Conservation (phyloP, 495 filamentous ascomycete genomes). For the Cercophora newfieldiana region DNA sequence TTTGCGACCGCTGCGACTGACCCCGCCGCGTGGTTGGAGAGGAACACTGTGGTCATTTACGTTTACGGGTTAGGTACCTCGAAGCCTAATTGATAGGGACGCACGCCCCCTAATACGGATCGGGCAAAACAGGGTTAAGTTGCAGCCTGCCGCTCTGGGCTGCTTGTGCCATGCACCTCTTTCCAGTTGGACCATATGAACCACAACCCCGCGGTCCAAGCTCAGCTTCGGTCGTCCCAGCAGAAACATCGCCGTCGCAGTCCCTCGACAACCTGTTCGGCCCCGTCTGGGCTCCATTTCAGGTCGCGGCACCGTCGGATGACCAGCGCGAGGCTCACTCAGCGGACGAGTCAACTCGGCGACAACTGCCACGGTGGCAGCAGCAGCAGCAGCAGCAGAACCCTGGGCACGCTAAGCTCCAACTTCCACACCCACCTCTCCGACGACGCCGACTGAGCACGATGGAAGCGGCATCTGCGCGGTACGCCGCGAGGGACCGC, state of each 20-base stretch:
- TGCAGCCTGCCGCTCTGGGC: background rate
- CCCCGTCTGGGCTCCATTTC: slow-evolving; percentile 10
- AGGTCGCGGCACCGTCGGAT: background rate
- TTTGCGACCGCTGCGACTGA: too few relatives aligned
- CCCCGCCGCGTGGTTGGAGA: background rate
- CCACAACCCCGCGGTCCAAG: slow-evolving; percentile 12
- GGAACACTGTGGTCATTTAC: slow-evolving; percentile 8
- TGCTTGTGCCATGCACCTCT: slow-evolving; percentile 1
- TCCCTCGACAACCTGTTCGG: background rate
- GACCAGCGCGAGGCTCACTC: background rate
- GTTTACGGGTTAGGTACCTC: slow-evolving; percentile 5
- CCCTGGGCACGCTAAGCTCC: background rate
- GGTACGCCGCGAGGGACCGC: slow-evolving; percentile 93
- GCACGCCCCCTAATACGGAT: too few relatives aligned
- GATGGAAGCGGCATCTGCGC: slow-evolving; percentile 93
- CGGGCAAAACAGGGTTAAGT: background rate
- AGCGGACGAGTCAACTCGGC: background rate
- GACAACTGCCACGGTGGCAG: background rate
- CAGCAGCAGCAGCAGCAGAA: background rate
- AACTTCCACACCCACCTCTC: background rate
- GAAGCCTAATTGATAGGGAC: background rate
- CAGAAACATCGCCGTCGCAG: background rate
- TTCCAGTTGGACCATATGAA: background rate
- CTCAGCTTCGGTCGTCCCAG: background rate
- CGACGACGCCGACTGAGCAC: background rate